phyloP scores from a whole-genome alignment of 768 basidiomycete species.

The Hericium rajendrae region DNA sequence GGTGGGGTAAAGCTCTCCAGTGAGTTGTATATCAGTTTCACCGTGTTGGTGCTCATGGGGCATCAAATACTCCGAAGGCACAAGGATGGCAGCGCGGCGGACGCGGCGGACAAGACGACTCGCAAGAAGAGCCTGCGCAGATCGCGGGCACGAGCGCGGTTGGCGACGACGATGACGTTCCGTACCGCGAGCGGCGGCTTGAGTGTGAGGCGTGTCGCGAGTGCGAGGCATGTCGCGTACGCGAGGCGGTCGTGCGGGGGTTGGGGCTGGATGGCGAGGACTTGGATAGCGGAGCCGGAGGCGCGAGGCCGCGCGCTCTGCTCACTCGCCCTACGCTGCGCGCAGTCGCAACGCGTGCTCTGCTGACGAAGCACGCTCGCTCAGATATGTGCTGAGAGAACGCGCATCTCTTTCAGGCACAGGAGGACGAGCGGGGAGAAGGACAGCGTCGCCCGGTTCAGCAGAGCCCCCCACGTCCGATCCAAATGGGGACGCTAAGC shows the following conservation, averaged over 20 bases:
- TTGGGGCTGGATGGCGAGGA: conserved; percentile 54
- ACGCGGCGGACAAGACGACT: conserved; percentile 75
- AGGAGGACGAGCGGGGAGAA: conserved; percentile 28
- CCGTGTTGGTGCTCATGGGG: no score
- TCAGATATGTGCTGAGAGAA: no score
- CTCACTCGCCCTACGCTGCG: conserved; percentile 25
- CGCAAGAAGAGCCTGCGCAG: conserved; percentile 72
- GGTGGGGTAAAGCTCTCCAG: no score
- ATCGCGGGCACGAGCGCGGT: conserved; percentile 75
- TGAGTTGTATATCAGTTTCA: no score
- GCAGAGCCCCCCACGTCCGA: conserved; percentile 14
- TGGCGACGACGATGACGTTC: conserved; percentile 93
- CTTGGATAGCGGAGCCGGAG: conserved; percentile 45
- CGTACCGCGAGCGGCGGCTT: conserved; percentile 69
- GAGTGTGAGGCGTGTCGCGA: conserved; percentile 46
- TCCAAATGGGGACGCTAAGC: no score
- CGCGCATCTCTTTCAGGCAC: no score
- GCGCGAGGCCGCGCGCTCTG: conserved; percentile 18
- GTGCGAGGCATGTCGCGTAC: no score
- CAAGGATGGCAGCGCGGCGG: conserved; percentile 37
- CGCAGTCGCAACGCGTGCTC: conserved; percentile 30
- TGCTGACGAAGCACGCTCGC: no score
- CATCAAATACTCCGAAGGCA: no score
- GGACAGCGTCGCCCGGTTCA: conserved; percentile 46
- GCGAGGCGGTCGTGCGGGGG: conserved; percentile 40